Percentiles rank a stretch among this genome's conserved stretches.
Evolutionary conservation across 2,329 filamentous ascomycete genomes (phyloP).

Genomic region (Passalora sequoiae): DNA sequence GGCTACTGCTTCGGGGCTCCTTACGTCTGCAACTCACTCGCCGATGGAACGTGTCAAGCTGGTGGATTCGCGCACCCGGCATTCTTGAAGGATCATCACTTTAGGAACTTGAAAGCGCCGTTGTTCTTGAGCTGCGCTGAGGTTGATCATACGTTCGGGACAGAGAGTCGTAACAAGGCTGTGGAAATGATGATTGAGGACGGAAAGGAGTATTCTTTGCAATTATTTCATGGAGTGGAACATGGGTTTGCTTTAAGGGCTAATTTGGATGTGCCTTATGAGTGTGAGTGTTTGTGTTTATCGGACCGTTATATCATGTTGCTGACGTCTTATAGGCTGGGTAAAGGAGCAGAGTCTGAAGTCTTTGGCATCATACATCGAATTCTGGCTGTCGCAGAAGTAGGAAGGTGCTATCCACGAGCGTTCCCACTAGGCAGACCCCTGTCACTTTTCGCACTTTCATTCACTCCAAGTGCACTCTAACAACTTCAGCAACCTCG

Average conservation of each 20-base stretch:
- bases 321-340: conserved; percentile 16
- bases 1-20: conserved; percentile 32
- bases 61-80: conserved; percentile 51
- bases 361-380: conserved; percentile 9
- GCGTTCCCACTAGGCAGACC: neutral
- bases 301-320: no score
- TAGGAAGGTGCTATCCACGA: neutral
- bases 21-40: conserved; percentile 37
- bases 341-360: conserved; percentile 13
- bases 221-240: conserved; percentile 33
- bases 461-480: no score
- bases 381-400: conserved; percentile 12
- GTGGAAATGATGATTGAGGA: conserved; percentile 41
- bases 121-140: conserved; percentile 46
- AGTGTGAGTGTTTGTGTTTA: conserved; percentile 29
- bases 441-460: neutral
- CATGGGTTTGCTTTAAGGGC: conserved; percentile 35
- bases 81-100: conserved; percentile 41
- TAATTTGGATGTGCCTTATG: conserved; percentile 42
- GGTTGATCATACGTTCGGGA: conserved; percentile 42
- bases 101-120: conserved; percentile 30
- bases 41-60: conserved; percentile 34
- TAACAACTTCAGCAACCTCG: no score
- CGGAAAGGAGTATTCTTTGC: conserved; percentile 34
- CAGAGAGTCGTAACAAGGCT: conserved; percentile 37